Conservation (phyloP, 306 rosid genomes). For the Adenanthera pavonina region DNA sequence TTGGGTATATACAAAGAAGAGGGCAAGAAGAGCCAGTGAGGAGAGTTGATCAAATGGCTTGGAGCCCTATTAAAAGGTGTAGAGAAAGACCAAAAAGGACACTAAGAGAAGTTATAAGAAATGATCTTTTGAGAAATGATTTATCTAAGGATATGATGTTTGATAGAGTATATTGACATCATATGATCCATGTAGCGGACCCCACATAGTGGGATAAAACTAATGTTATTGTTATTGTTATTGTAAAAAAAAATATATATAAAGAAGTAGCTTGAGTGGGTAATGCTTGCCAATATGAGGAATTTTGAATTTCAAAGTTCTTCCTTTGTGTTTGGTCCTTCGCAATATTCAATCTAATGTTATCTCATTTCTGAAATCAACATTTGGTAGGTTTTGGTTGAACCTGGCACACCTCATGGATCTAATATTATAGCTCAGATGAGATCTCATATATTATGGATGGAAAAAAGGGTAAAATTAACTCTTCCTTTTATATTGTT, state of each 20-base stretch:
- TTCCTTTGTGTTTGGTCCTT: neutral
- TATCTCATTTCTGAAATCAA: conserved; percentile 37
- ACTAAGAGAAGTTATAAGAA: no score
- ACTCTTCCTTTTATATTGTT: neutral
- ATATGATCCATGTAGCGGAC: no score
- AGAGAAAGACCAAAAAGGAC: no score
- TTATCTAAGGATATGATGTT: no score
- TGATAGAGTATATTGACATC: no score
- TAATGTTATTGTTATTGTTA: no score
- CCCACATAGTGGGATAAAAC: no score
- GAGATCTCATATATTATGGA: conserved; percentile 94
- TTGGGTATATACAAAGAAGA: no score
- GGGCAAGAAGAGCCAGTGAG: no score
- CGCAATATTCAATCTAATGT: conserved; percentile 21
- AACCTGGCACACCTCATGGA: conserved; percentile 95
- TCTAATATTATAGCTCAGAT: conserved; percentile 89
- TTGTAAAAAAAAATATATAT: neutral
- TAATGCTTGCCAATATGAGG: conserved; percentile 25
- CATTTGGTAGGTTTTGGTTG: conserved; percentile 76
- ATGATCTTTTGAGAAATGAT: no score
- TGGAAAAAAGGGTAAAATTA: conserved; percentile 77
- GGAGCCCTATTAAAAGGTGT: no score
- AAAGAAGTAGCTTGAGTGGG: conserved; percentile 9
- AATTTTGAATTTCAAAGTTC: conserved; percentile 13
- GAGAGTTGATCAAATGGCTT: no score